A percentile compares a stretch with the other conserved stretches of the same genome.
Evolutionary conservation across 306 rosid genomes (phyloP).

Genomic region (Datisca glomerata): DNA sequence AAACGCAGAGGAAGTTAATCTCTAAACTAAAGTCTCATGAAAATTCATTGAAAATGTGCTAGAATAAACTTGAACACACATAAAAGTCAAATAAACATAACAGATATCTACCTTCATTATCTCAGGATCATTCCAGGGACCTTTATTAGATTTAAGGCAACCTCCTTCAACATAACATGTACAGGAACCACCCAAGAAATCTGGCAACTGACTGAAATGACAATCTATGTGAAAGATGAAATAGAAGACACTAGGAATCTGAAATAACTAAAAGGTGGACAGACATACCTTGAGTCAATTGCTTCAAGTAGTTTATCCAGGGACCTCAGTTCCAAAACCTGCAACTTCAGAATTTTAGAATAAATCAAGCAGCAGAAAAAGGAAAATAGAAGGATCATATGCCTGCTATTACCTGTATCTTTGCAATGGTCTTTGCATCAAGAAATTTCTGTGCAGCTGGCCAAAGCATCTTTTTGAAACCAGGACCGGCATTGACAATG

Average conservation of each 20-base stretch:
- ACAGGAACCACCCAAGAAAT: slow-evolving; percentile 93
- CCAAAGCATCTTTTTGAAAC: slow-evolving; percentile 94
- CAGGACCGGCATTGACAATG: slow-evolving; percentile 90
- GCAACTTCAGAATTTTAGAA: slow-evolving; percentile 13
- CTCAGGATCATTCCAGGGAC: slow-evolving; percentile 90
- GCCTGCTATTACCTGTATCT: slow-evolving; percentile 63
- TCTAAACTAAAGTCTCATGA: too few species aligned
- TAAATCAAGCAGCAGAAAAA: slow-evolving; percentile 13
- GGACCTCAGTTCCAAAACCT: slow-evolving; percentile 79
- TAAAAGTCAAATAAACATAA: slow-evolving; percentile 3
- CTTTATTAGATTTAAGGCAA: slow-evolving; percentile 76
- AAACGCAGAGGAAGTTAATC: slow-evolving; percentile 30
- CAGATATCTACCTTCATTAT: slow-evolving; percentile 61
- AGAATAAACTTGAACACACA: slow-evolving; percentile 1
- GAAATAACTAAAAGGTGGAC: neutral
- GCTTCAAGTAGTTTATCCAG: slow-evolving; percentile 57
- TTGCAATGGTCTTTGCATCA: slow-evolving; percentile 66
- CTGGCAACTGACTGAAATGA: slow-evolving; percentile 78
- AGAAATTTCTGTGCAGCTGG: slow-evolving; percentile 90
- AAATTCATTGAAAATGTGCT: neutral
- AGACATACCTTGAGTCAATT: slow-evolving; percentile 62
- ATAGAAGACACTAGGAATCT: slow-evolving; percentile 1
- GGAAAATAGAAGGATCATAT: slow-evolving; percentile 3
- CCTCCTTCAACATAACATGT: slow-evolving; percentile 69
- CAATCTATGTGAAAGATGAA: slow-evolving; percentile 10